A percentile compares a stretch with the other conserved stretches of the same genome.
Conservation (phyloP, 768 basidiomycete genomes). For the Rhodotorula taiwanensis region DNA sequence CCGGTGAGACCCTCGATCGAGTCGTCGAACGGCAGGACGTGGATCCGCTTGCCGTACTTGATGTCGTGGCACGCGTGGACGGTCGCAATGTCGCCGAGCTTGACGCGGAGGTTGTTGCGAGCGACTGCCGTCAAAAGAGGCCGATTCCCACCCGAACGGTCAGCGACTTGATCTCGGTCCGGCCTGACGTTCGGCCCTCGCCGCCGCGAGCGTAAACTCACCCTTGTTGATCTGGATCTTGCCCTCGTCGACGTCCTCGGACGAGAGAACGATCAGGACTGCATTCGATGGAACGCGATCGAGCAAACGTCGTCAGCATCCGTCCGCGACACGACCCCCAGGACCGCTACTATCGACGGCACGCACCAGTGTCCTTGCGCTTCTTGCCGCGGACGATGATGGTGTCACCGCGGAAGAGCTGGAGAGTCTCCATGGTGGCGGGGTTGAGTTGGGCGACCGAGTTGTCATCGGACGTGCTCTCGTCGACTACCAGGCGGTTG, state of each 20-base stretch:
- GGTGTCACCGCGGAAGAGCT: constrained; percentile 93
- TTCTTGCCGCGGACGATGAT: constrained; percentile 76
- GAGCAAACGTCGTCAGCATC: neutral
- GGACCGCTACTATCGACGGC: too few species aligned
- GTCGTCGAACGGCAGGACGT: constrained; percentile 95
- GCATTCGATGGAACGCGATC: too few species aligned
- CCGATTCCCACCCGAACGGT: neutral
- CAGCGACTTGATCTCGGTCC: too few species aligned
- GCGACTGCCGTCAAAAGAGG: constrained; percentile 56
- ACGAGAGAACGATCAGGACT: constrained; percentile 90
- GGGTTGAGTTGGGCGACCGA: constrained; percentile 95
- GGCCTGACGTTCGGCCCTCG: too few species aligned
- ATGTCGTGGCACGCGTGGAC: constrained; percentile 95
- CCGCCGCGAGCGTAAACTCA: constrained; percentile 33
- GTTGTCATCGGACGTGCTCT: constrained; percentile 89
- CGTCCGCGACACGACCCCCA: too few species aligned
- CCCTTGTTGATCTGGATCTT: constrained; percentile 96
- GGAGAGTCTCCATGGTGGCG: constrained; percentile 87
- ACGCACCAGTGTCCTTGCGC: constrained; percentile 71
- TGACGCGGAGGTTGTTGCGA: constrained; percentile 96
- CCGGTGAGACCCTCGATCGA: constrained; percentile 96
- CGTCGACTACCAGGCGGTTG: constrained; percentile 95
- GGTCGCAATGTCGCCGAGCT: constrained; percentile 90
- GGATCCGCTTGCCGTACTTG: constrained; percentile 97
- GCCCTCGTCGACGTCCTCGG: constrained; percentile 95